A percentile compares a stretch with the other conserved stretches of the same genome.
phyloP scores from a whole-genome alignment of 495 filamentous ascomycete genomes.

The Rhizodiscina lignyota region DNA sequence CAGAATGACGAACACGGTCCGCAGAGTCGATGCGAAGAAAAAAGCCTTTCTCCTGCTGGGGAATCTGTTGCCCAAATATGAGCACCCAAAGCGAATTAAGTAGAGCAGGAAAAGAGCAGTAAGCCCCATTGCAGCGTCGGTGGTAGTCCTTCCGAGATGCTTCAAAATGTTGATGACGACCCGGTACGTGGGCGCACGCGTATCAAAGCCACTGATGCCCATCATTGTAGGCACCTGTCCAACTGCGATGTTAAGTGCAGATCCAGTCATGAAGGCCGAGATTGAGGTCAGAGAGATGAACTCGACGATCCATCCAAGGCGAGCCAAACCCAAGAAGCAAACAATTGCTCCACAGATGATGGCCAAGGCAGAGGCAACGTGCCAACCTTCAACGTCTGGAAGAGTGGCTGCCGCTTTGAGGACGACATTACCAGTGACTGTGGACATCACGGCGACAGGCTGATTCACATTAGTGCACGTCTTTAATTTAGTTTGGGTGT shows the following conservation, averaged over 20 bases:
- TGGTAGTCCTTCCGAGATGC: conserved; percentile 42
- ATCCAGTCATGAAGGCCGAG: conserved; percentile 95
- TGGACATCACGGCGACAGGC: conserved; percentile 95
- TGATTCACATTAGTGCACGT: conserved; percentile 27
- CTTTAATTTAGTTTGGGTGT: conserved; percentile 4
- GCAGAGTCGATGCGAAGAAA: conserved; percentile 81
- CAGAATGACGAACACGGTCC: conserved; percentile 83
- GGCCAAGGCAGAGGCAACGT: conserved; percentile 65
- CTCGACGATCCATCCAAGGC: conserved; percentile 85
- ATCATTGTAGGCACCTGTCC: conserved; percentile 81
- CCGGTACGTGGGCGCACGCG: conserved; percentile 61
- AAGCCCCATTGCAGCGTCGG: conserved; percentile 84
- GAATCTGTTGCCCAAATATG: conserved; percentile 46
- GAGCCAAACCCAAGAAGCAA: conserved; percentile 57
- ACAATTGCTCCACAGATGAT: conserved; percentile 75
- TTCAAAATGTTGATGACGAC: conserved; percentile 82
- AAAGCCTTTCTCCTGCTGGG: conserved; percentile 55
- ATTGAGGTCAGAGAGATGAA: conserved; percentile 87
- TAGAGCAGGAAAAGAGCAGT: conserved; percentile 75
- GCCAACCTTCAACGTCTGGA: conserved; percentile 40
- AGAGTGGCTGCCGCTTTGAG: conserved; percentile 33
- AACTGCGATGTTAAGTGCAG: conserved; percentile 74
- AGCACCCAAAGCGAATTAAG: conserved; percentile 53
- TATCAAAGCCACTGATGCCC: conserved; percentile 64
- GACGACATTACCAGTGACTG: conserved; percentile 69